Conservation (phyloP, 2,329 filamentous ascomycete genomes). For the Seiridium unicorne region DNA sequence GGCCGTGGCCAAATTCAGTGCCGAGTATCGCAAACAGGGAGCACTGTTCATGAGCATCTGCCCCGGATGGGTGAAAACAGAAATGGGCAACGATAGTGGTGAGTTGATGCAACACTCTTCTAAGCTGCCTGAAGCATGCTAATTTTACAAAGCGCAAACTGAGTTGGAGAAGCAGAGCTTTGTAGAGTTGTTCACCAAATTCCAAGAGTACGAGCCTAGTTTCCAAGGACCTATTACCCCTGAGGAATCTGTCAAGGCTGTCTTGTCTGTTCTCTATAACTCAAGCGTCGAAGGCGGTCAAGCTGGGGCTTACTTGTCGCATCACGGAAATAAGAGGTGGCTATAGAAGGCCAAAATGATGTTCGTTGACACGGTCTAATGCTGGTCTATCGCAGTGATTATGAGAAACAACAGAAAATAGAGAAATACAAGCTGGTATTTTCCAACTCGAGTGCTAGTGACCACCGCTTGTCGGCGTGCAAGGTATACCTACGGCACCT, state of each 20-base stretch:
- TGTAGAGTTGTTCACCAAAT: slow-evolving; percentile 14
- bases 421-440: too few relatives aligned
- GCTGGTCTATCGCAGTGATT: neutral
- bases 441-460: too few relatives aligned
- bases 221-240: slow-evolving; percentile 19
- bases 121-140: neutral
- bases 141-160: neutral
- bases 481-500: too few relatives aligned
- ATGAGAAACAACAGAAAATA: too few relatives aligned
- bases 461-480: too few relatives aligned
- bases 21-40: slow-evolving; percentile 38
- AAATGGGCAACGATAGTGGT: neutral
- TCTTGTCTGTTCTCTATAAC: slow-evolving; percentile 20
- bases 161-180: neutral
- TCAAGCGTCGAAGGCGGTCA: slow-evolving; percentile 24
- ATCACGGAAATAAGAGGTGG: slow-evolving; percentile 53
- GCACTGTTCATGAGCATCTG: slow-evolving; percentile 42
- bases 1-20: slow-evolving; percentile 35
- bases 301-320: slow-evolving; percentile 52
- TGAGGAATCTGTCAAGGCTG: slow-evolving; percentile 18
- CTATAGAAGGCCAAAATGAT: slow-evolving; percentile 28
- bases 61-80: slow-evolving; percentile 38
- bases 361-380: neutral
- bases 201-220: slow-evolving; percentile 17
- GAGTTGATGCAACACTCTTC: neutral